These are phyloP conservation scores for Diaporthe sp. DNA, from an alignment of 2,329 filamentous ascomycete species.

Conservation along the genomic window DNA sequence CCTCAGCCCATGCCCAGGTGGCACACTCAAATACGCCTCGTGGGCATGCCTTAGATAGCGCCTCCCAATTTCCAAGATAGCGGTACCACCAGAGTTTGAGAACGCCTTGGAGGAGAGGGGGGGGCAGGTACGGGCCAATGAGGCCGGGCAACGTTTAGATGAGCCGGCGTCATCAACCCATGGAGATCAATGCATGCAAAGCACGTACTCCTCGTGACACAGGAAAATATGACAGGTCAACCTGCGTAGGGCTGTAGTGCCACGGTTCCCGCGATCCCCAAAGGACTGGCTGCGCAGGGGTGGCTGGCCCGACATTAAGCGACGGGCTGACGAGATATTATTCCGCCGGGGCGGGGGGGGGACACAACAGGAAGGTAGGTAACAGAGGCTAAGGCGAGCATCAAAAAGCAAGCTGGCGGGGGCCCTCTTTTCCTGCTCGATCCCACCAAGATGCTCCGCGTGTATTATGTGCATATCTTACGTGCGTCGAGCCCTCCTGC, in stretches of 20 bases:
- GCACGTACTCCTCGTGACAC: slow-evolving; percentile 5
- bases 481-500: slow-evolving; percentile 1
- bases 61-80: neutral
- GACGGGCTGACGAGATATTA: slow-evolving; percentile 20
- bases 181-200: slow-evolving; percentile 7
- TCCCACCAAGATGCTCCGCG: neutral
- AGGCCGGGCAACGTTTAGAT: neutral
- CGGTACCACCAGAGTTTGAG: neutral
- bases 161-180: slow-evolving; percentile 9
- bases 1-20: neutral
- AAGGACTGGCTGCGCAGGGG: neutral
- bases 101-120: neutral
- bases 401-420: neutral
- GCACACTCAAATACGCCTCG: neutral
- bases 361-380: slow-evolving; percentile 3
- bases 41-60: neutral
- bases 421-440: neutral
- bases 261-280: slow-evolving; percentile 1
- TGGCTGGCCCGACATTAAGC: neutral
- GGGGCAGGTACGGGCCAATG: neutral
- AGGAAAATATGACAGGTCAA: slow-evolving; percentile 2
- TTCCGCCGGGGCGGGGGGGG: neutral
- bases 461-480: slow-evolving; percentile 18
- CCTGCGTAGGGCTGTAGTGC: slow-evolving; percentile 20
- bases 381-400: neutral